Evolutionary conservation across 768 basidiomycete species (phyloP), one percentile per base, ranked within the genome.

Genomic region (Gymnopilus junonius): DNA sequence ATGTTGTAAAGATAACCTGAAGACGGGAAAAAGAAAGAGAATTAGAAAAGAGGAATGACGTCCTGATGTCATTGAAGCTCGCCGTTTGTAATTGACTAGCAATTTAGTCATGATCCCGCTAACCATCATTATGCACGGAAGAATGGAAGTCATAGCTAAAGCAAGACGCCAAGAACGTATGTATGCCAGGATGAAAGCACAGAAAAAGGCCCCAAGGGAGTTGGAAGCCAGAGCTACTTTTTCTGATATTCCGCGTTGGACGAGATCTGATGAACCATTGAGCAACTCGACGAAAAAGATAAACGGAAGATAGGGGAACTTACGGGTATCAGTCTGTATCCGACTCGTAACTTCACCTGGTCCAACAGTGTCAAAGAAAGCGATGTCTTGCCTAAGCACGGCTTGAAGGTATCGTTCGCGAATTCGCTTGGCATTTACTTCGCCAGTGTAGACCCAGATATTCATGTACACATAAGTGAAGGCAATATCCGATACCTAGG

Each of bases 261-360:
- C 88, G 39, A 97, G 75, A 77, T 97, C 91, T 93, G 17, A 21
- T 55, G 17, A 54, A 12, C 12, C 1, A 42, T 11, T 11, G 25
- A 20, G 15, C 4, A n/a, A n/a, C n/a, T n/a, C n/a, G n/a, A n/a
- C n/a, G n/a, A n/a, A n/a, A n/a, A 20, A 56, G 14, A 54, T 53
- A 43, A 58, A 21, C 57, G 15, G 50, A 12, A 27, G 20, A 57
- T 57, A 32, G 50, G 37, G 66, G 20, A 23, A 20, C 87, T 67
- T 70, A 91, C 91, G 93, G 21, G 91, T 93, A 72, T 93, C 91
- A 0, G 91, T 92, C 72, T 93, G 90, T 65, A 97, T 97, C 37
- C 95, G 87, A 5, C 95, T 97, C 0, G 96, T 91, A n/a, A 98
- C 89, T 72, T 97, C 96, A 63, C 96, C 96, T 4, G 95, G 90